A percentile compares a stretch with the other conserved stretches of the same genome.
Conservation (phyloP, 2,329 filamentous ascomycete species). For the Fusarium secorum region DNA sequence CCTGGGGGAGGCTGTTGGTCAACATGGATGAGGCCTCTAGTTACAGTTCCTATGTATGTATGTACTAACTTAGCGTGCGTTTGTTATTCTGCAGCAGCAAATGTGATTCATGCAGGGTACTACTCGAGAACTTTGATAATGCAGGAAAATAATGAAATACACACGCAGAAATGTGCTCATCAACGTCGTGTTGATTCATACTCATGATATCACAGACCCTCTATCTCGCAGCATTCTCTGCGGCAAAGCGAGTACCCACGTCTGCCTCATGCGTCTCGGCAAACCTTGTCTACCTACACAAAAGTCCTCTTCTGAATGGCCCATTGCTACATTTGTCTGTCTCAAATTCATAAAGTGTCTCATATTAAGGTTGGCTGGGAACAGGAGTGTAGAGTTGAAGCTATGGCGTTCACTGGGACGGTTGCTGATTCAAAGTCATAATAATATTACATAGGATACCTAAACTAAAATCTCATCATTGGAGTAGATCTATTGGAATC, state of each 20-base stretch:
- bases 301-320: not conserved
- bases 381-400: not conserved
- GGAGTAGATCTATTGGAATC: not conserved
- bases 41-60: not conserved
- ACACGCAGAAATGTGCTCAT: slow-evolving; percentile 15
- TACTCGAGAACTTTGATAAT: slow-evolving; percentile 28
- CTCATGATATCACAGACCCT: not conserved
- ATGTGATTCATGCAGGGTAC: slow-evolving; percentile 42
- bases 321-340: slow-evolving; percentile 1
- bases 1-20: not conserved
- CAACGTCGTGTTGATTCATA: not conserved
- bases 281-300: slow-evolving; percentile 9
- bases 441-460: not conserved
- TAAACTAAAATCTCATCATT: not conserved
- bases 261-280: not conserved
- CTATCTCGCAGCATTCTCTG: slow-evolving; percentile 4
- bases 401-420: not conserved
- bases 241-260: slow-evolving; percentile 9
- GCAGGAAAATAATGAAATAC: not conserved
- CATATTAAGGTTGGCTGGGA: not conserved
- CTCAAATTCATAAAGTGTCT: slow-evolving; percentile 1
- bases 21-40: slow-evolving; percentile 12
- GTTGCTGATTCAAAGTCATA: not conserved
- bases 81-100: slow-evolving; percentile 18
- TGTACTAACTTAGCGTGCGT: not conserved